These are phyloP conservation scores for Leptographium flavum DNA, from an alignment of 2,329 filamentous ascomycete species.

Conservation along the genomic window DNA sequence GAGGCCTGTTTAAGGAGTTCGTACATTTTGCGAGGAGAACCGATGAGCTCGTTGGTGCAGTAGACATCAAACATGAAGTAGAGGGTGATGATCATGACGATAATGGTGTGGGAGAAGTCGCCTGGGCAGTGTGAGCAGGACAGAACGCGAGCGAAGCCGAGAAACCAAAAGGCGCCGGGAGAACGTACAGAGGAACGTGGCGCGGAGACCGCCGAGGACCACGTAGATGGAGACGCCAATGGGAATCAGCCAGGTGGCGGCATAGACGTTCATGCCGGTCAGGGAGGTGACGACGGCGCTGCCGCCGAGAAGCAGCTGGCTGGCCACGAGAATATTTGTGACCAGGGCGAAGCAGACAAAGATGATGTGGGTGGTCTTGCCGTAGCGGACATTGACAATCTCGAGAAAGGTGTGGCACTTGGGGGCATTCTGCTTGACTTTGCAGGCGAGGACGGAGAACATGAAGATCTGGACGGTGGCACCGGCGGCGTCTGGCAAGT, in stretches of 20 bases:
- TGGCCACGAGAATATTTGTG: constrained; percentile 26
- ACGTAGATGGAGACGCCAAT: constrained; percentile 24
- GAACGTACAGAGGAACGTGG: constrained; percentile 20
- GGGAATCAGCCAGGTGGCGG: constrained; percentile 24
- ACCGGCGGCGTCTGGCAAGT: constrained; percentile 17
- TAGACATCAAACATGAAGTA: constrained; percentile 22
- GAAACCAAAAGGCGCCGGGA: no score
- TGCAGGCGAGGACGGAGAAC: constrained; percentile 25
- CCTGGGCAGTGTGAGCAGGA: no score
- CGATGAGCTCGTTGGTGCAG: constrained; percentile 12
- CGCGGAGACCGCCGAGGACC: constrained; percentile 23
- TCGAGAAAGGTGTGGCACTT: constrained; percentile 28
- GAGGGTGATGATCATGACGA: constrained; percentile 24
- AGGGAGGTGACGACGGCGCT: constrained; percentile 23
- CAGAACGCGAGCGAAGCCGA: no score
- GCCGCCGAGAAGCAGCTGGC: constrained; percentile 23
- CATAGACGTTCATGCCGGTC: constrained; percentile 27
- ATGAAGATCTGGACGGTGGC: constrained; percentile 25
- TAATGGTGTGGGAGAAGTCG: constrained; percentile 26
- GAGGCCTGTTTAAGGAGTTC: constrained; percentile 21
- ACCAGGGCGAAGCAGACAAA: constrained; percentile 25
- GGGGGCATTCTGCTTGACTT: constrained; percentile 25
- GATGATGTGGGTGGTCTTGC: constrained; percentile 20
- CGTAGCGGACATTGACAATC: constrained; percentile 24
- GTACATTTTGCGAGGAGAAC: constrained; percentile 20